Evolutionary conservation across 2,329 filamentous ascomycete genomes (phyloP), one percentile per base, ranked within the genome.

Genomic region (Madurella mycetomatis): DNA sequence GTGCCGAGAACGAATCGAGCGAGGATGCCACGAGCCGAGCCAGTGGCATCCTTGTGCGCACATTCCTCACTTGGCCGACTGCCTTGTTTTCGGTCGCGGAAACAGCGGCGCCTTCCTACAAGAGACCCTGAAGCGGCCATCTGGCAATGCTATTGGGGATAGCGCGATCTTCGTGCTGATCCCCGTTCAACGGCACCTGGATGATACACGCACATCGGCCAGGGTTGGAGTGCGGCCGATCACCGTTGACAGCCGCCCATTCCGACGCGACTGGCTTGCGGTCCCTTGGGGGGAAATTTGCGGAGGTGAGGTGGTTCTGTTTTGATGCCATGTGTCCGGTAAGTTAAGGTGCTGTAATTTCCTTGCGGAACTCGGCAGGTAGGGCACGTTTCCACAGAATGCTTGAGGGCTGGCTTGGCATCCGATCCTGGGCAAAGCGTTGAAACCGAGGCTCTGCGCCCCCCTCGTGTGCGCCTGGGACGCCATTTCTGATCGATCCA

Each of bases 401-500:
- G 25, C 25, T 25, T 25, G 25, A 3, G 25, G 49, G 49, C 34
- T 45, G 32, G 41, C 46, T 51, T 57, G 45, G 53, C 53, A 42
- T 47, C 43, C 32, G 34, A 47, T 47, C n/a, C 45, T 37, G 17
- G 32, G 34, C 32, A 31, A 47, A 43, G 41, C 18, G 47, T 45
- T 45, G 56, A 56, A 56, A 52, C 50, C 52, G 56, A 58, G 52
- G 56, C 56, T 58, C 52, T 58, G 47, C 47, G 34, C 37, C 19
- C 30, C 30, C 25, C 40, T 30, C 44, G 30, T 31, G 18, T 53
- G 49, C 34, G 47, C 41, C 47, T 45, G 47, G 32, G 17, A 7
- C 2, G 49, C 31, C 16, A n/a, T 47, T 16, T 48, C 31, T 43
- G 45, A 41, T 17, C 39, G 53, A 41, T 56, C 53, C 32, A 39